These are phyloP conservation scores for Galerina marginata DNA, from an alignment of 768 basidiomycete genomes.

Conservation along the genomic window DNA sequence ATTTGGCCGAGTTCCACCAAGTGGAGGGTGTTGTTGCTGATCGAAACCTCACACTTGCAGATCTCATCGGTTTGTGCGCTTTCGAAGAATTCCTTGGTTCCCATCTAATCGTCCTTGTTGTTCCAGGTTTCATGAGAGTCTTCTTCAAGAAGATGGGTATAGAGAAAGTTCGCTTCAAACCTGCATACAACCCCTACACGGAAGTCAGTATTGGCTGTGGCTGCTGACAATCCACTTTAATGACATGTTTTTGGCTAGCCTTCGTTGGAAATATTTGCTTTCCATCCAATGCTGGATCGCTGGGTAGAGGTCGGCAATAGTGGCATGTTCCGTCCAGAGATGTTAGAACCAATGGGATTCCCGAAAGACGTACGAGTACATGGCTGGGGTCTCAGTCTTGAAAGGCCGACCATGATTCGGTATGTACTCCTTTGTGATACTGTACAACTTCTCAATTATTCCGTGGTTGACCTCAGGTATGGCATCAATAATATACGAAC, in stretches of 20 bases:
- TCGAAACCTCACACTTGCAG: constrained; percentile 87
- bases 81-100: background rate
- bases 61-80: constrained; percentile 79
- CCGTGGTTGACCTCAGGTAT: constrained; percentile 58
- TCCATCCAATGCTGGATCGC: constrained; percentile 90
- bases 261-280: constrained; percentile 97
- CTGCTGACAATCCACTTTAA: background rate
- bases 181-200: constrained; percentile 98
- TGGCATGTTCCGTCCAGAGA: constrained; percentile 99
- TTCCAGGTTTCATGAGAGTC: constrained; percentile 92
- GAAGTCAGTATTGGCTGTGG: constrained; percentile 56
- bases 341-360: constrained; percentile 99
- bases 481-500: constrained; percentile 98
- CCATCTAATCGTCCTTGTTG: background rate
- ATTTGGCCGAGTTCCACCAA: constrained; percentile 98
- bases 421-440: constrained; percentile 37
- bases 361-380: constrained; percentile 96
- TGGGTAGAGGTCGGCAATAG: constrained; percentile 99
- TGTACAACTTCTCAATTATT: background rate
- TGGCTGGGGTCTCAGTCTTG: constrained; percentile 94
- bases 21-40: constrained; percentile 99
- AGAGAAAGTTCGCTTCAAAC: constrained; percentile 93
- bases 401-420: constrained; percentile 99
- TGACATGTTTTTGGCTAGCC: constrained; percentile 53
- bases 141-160: constrained; percentile 99